These are phyloP conservation scores for Sextonia rubra DNA, from an alignment of 164 flowering plant species.

Conservation along the genomic window DNA sequence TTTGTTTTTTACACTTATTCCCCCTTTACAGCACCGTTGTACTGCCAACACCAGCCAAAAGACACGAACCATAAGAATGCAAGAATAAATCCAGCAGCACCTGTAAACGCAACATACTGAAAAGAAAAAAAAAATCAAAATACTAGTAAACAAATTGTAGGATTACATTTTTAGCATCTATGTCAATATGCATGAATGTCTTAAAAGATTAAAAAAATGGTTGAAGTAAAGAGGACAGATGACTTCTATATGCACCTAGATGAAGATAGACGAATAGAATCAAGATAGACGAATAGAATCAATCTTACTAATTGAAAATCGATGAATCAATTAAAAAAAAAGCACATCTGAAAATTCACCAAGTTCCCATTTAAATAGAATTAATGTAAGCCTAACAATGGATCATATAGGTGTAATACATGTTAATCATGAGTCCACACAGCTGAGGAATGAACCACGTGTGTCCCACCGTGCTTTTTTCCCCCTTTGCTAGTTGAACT, in stretches of 20 bases:
- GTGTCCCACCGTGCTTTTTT: neutral
- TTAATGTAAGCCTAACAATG: neutral
- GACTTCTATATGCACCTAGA: neutral
- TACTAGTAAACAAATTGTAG: no score
- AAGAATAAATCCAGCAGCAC: slow-evolving; percentile 70
- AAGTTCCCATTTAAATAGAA: neutral
- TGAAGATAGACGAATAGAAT: no score
- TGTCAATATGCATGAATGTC: neutral
- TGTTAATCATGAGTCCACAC: neutral
- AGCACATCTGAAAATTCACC: neutral
- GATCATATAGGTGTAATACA: neutral
- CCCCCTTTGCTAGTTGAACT: no score
- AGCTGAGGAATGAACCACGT: neutral
- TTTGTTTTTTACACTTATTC: slow-evolving; percentile 36
- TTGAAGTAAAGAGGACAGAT: no score
- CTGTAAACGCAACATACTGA: slow-evolving; percentile 97
- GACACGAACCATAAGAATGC: slow-evolving; percentile 68
- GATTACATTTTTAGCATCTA: neutral
- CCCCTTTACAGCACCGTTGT: slow-evolving; percentile 74
- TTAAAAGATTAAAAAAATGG: neutral
- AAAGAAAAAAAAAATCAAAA: slow-evolving; percentile 12
- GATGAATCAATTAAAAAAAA: neutral
- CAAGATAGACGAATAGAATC: no score
- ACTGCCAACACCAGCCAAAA: slow-evolving; percentile 62
- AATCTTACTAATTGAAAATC: neutral